Conservation (phyloP, 106 monocot genomes). For the Allium fistulosum region DNA sequence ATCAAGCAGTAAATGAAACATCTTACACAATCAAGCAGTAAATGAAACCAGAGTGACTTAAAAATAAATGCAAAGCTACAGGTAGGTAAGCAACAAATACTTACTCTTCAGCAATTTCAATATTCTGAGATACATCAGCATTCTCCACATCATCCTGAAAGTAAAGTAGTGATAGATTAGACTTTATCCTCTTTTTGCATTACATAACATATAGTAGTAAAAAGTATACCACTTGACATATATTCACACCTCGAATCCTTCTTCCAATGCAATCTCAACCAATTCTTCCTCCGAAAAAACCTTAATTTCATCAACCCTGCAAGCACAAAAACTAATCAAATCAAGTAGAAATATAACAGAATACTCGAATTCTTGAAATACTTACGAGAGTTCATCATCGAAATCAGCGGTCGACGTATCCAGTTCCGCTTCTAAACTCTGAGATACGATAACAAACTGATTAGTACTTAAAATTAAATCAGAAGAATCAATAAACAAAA, state of each 20-base stretch:
- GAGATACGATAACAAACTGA: slow-evolving; percentile 5
- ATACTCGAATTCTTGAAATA: not conserved
- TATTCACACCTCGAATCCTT: slow-evolving; percentile 11
- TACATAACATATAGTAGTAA: no score
- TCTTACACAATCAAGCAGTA: no score
- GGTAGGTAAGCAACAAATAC: not conserved
- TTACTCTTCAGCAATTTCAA: not conserved
- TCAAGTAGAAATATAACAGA: not conserved
- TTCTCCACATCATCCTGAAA: slow-evolving; percentile 3
- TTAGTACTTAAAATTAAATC: not conserved
- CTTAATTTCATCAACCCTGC: slow-evolving; percentile 72
- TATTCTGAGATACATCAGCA: not conserved
- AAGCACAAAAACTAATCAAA: not conserved
- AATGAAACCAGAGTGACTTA: no score
- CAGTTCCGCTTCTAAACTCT: slow-evolving; percentile 44
- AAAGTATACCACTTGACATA: no score
- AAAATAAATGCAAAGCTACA: no score
- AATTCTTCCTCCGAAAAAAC: slow-evolving; percentile 81
- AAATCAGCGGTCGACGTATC: slow-evolving; percentile 16
- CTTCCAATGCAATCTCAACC: slow-evolving; percentile 68
- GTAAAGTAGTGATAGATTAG: no score
- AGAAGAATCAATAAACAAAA: not conserved
- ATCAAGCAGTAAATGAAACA: no score
- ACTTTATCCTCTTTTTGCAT: no score
- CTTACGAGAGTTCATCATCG: slow-evolving; percentile 55